Conservation (phyloP, 2,329 filamentous ascomycete genomes). For the Ophiocordyceps sinensis region DNA sequence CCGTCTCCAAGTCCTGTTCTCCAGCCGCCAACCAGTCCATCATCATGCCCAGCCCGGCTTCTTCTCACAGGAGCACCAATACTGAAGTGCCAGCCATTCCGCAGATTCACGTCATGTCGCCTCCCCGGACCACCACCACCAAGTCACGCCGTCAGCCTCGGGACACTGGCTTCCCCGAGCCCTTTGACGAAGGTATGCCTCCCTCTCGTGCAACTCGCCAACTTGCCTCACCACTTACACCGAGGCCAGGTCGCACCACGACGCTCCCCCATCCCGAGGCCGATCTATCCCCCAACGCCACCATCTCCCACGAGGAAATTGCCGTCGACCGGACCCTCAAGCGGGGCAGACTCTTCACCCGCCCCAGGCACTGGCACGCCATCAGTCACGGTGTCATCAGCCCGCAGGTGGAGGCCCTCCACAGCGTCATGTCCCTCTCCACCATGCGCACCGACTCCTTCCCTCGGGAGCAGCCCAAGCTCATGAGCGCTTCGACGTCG, state of each 20-base stretch:
- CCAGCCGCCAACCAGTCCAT: background rate
- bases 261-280: conserved; percentile 49
- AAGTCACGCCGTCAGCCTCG: conserved; percentile 14
- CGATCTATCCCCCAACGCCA: conserved; percentile 39
- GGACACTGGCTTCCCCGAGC: conserved; percentile 38
- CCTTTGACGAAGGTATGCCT: conserved; percentile 30
- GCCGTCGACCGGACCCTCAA: conserved; percentile 25
- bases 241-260: conserved; percentile 35
- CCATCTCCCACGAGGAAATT: conserved; percentile 40
- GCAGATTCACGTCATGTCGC: conserved; percentile 14
- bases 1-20: too few species aligned
- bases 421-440: conserved; percentile 19
- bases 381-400: conserved; percentile 31
- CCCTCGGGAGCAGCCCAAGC: conserved; percentile 9
- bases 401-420: conserved; percentile 17
- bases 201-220: background rate
- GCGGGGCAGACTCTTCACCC: conserved; percentile 30
- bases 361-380: conserved; percentile 31
- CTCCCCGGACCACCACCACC: conserved; percentile 4
- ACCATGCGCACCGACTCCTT: conserved; percentile 10
- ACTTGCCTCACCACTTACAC: conserved; percentile 3
- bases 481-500: conserved; percentile 11
- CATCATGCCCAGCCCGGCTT: conserved; percentile 2
- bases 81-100: conserved; percentile 3
- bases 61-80: conserved; percentile 1